These are phyloP conservation scores for Dictyostelium discoideum DNA, from an alignment of 78 protist genomes.

Conservation along the genomic window DNA sequence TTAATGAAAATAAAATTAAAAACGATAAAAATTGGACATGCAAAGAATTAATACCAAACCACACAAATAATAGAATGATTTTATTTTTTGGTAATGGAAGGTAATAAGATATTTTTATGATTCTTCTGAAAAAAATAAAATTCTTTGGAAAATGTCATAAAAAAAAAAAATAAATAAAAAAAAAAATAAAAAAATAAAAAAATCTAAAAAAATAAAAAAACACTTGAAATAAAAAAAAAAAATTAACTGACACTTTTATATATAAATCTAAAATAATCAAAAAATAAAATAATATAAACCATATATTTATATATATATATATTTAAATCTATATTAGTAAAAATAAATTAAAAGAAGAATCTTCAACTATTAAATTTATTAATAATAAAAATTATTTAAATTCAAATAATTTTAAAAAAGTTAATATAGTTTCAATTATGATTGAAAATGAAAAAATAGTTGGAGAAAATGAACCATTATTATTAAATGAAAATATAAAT, in stretches of 20 bases:
- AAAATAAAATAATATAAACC: no score
- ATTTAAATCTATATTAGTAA: no score
- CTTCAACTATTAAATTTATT: neutral
- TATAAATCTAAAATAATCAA: no score
- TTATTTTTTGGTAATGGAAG: neutral
- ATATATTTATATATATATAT: no score
- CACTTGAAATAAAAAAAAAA: no score
- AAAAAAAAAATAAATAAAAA: neutral
- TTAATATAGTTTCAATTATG: constrained; percentile 21
- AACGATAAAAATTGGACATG: neutral
- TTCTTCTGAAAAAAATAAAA: no score
- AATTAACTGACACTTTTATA: no score
- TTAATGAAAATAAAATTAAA: neutral
- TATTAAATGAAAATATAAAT: neutral
- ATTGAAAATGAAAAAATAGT: neutral
- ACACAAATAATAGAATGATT: neutral
- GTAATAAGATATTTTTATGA: neutral
- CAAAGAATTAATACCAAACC: neutral
- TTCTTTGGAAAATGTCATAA: neutral
- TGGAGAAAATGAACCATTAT: constrained; percentile 21
- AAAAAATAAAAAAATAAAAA: neutral
- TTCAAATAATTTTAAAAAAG: neutral
- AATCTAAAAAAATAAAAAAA: no score
- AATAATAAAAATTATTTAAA: neutral
- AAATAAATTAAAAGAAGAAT: neutral